Evolutionary conservation across 176 grass and related monocot genomes (phyloP).

Genomic region (Hordeum marinum): DNA sequence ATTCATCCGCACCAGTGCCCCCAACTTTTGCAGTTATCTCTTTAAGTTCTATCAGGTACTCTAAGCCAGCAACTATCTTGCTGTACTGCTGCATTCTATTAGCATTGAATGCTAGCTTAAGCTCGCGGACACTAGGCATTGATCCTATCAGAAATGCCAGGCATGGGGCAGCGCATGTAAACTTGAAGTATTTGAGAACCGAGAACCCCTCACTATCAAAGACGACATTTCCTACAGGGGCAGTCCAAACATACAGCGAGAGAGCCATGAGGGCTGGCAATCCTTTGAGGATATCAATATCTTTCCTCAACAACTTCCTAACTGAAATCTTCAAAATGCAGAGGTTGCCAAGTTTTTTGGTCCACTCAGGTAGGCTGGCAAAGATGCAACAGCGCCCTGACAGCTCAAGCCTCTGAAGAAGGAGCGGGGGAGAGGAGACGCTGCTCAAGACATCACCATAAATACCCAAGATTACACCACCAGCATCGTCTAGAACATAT

Average conservation of each 20-base stretch:
- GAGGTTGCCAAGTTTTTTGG: background rate
- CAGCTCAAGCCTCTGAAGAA: constrained; percentile 1
- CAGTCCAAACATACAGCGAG: background rate
- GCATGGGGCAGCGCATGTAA: background rate
- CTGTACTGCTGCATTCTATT: background rate
- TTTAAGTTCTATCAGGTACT: background rate
- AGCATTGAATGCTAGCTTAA: background rate
- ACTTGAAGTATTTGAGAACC: background rate
- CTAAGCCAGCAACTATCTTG: background rate
- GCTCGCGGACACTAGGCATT: background rate
- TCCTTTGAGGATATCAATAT: background rate
- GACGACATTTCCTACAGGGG: background rate
- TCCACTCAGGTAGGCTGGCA: background rate
- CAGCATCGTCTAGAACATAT: background rate
- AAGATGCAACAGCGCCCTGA: background rate
- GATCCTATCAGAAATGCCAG: background rate
- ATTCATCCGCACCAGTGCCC: background rate
- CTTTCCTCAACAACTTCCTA: background rate
- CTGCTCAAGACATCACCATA: background rate
- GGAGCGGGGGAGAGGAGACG: background rate
- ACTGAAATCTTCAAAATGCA: background rate
- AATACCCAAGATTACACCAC: background rate
- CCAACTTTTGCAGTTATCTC: background rate
- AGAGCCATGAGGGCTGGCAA: background rate
- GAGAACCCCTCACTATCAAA: background rate